These are phyloP conservation scores for Perkinsus olseni DNA, from an alignment of 169 alveolate species.

Conservation along the genomic window DNA sequence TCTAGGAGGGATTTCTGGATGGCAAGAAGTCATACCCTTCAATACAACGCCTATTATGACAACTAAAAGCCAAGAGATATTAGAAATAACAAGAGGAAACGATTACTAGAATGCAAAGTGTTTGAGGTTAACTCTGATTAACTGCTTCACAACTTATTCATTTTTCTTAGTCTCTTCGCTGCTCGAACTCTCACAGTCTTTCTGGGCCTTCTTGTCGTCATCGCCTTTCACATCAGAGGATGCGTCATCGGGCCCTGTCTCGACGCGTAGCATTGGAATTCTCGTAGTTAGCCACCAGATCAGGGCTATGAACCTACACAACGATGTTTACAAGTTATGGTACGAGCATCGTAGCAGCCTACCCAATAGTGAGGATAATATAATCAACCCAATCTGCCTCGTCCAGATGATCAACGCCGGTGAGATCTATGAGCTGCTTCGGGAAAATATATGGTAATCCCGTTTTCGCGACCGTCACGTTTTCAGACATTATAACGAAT, in stretches of 20 bases:
- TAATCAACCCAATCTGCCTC: neutral
- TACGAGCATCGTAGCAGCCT: too few species aligned
- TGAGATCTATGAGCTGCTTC: neutral
- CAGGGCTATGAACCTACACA: neutral
- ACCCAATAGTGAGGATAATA: neutral
- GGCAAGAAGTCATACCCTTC: too few species aligned
- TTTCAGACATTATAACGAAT: neutral
- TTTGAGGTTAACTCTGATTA: neutral
- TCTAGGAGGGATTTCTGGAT: too few species aligned
- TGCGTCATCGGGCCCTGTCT: neutral
- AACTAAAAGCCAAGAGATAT: neutral
- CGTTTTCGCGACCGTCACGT: neutral
- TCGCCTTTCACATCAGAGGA: too few species aligned
- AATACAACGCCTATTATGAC: too few species aligned
- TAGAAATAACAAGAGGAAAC: neutral
- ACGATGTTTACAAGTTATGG: too few species aligned
- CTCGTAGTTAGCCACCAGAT: neutral
- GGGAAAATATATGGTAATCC: neutral
- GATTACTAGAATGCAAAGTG: neutral
- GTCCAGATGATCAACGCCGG: neutral
- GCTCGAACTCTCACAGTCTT: neutral
- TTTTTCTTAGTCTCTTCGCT: neutral
- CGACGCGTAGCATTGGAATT: neutral
- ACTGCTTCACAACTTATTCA: too few species aligned
- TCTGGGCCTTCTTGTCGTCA: neutral